Percentiles rank a stretch among this genome's conserved stretches.
Evolutionary conservation across 441 rosid species (phyloP).

Genomic region (Cnidoscolus chayamansa): DNA sequence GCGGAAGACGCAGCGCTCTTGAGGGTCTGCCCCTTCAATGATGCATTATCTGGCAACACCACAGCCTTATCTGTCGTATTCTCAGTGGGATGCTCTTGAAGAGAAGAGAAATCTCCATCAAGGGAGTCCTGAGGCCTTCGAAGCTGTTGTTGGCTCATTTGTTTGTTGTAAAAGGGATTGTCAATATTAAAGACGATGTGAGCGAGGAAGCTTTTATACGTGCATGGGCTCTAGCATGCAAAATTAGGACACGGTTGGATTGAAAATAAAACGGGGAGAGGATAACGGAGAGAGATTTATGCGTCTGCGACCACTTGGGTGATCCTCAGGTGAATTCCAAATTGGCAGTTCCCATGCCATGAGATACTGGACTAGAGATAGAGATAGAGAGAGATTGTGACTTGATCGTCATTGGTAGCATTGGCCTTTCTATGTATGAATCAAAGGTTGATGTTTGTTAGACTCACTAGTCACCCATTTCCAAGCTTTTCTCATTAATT

Average conservation of each 20-base stretch:
- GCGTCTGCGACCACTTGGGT: conserved; percentile 12
- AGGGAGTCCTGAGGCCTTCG: conserved; percentile 31
- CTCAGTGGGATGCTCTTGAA: conserved; percentile 35
- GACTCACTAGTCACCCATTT: too few species aligned
- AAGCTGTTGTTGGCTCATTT: conserved; percentile 47
- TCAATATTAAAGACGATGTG: neutral
- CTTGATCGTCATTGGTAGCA: too few species aligned
- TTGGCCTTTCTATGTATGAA: too few species aligned
- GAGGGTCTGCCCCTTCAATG: conserved; percentile 28
- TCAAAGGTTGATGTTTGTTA: too few species aligned
- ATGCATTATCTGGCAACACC: conserved; percentile 40
- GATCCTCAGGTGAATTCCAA: neutral
- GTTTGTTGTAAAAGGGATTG: too few species aligned
- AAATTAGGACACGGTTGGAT: conserved; percentile 19
- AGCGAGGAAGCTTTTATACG: conserved; percentile 17
- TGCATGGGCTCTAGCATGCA: conserved; percentile 32
- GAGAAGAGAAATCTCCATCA: conserved; percentile 40
- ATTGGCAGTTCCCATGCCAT: neutral
- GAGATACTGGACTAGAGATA: too few species aligned
- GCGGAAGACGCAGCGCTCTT: conserved; percentile 16
- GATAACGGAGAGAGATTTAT: neutral
- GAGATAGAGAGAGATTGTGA: too few species aligned
- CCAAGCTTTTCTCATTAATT: too few species aligned
- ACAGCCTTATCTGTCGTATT: conserved; percentile 20
- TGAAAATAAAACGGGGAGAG: conserved; percentile 21